Conservation (phyloP, 176 grass and related monocot genomes). For the Phyllostachys edulis region DNA sequence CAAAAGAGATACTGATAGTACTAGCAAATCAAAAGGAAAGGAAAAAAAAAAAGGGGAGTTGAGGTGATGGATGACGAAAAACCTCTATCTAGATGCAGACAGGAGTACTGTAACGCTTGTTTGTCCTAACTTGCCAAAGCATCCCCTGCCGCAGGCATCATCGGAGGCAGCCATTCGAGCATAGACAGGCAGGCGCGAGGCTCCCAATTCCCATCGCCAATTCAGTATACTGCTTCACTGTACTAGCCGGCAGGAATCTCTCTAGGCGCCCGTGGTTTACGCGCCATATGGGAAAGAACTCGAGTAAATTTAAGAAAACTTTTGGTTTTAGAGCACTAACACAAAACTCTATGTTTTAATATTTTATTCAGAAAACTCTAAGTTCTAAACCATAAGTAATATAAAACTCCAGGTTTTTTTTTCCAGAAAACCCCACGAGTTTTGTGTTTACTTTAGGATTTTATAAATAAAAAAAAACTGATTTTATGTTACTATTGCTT, state of each 20-base stretch:
- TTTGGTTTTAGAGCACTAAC: no score
- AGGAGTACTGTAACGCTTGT: neutral
- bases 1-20: neutral
- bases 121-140: neutral
- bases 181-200: neutral
- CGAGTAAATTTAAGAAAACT: no score
- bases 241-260: neutral
- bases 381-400: no score
- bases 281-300: neutral
- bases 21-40: neutral
- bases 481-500: no score
- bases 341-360: no score
- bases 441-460: no score
- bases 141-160: neutral
- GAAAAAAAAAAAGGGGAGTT: neutral
- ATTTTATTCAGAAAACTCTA: no score
- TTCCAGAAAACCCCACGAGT: no score
- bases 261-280: neutral
- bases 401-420: no score
- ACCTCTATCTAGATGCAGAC: neutral
- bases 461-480: no score
- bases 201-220: neutral
- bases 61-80: neutral
- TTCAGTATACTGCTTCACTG: neutral
- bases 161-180: neutral